phyloP scores from a whole-genome alignment of 2,329 filamentous ascomycete species.

The Ophiosphaerella narmari region DNA sequence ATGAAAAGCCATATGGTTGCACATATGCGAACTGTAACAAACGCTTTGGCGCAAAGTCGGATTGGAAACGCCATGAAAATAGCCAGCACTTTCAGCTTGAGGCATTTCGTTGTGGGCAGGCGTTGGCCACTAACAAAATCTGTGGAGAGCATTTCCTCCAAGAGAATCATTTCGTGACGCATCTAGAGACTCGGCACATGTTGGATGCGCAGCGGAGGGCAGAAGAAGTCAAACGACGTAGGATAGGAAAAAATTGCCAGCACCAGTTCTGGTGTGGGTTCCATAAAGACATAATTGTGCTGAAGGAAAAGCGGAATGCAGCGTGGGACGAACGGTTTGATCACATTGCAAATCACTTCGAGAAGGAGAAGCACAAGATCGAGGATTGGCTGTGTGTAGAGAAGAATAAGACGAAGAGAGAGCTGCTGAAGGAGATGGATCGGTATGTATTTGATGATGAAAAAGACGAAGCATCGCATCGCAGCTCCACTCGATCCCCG shows the following conservation, averaged over 20 bases:
- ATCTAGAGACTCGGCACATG: constrained; percentile 62
- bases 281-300: constrained; percentile 63
- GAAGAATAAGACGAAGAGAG: constrained; percentile 41
- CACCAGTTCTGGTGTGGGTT: constrained; percentile 87
- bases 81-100: constrained; percentile 75
- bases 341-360: constrained; percentile 77
- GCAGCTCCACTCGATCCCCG: too few relatives aligned
- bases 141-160: constrained; percentile 67
- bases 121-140: not conserved
- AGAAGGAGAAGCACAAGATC: constrained; percentile 59
- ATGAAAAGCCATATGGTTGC: constrained; percentile 80
- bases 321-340: constrained; percentile 67
- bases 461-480: constrained; percentile 4
- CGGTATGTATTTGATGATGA: constrained; percentile 23
- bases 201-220: constrained; percentile 34
- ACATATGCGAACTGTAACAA: constrained; percentile 73
- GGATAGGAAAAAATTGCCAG: constrained; percentile 68
- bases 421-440: constrained; percentile 25
- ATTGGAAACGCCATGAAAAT: constrained; percentile 91
- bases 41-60: constrained; percentile 86
- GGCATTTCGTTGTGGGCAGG: constrained; percentile 69
- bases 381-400: constrained; percentile 60
- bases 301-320: constrained; percentile 55
- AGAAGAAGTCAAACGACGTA: constrained; percentile 57
- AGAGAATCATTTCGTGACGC: constrained; percentile 63